Evolutionary conservation across 2,329 filamentous ascomycete species (phyloP).

Genomic region (Alternaria conjuncta): DNA sequence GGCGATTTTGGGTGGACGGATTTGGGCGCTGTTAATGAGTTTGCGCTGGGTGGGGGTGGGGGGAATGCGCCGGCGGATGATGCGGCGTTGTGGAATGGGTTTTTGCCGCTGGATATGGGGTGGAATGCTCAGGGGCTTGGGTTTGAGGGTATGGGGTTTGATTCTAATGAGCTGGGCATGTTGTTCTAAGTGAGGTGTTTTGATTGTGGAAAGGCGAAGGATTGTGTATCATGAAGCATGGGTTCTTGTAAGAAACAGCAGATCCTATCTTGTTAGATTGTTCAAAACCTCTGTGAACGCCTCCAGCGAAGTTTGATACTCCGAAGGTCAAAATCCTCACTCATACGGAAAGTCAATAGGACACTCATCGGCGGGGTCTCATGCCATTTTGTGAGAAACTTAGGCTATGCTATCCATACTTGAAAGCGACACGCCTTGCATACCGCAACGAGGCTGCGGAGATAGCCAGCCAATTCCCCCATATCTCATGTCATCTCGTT

Average conservation of each 20-base stretch:
- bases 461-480: neutral
- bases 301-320: neutral
- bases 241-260: neutral
- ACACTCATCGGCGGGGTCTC: neutral
- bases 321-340: neutral
- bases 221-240: neutral
- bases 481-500: neutral
- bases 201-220: neutral
- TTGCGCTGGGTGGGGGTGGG: constrained; percentile 53
- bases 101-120: constrained; percentile 48
- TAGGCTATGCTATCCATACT: neutral
- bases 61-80: constrained; percentile 34
- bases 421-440: neutral
- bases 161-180: constrained; percentile 37
- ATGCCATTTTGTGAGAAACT: neutral
- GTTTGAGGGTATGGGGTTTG: constrained; percentile 40
- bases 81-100: constrained; percentile 43
- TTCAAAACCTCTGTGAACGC: neutral
- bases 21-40: constrained; percentile 56
- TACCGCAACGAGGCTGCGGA: neutral
- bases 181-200: constrained; percentile 16
- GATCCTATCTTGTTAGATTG: neutral
- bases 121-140: constrained; percentile 41
- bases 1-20: constrained; percentile 60
- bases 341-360: neutral